A percentile compares a stretch with the other conserved stretches of the same genome.
These are phyloP conservation scores for Thielaviopsis cerberus DNA, from an alignment of 2,329 filamentous ascomycete genomes.

Conservation along the genomic window DNA sequence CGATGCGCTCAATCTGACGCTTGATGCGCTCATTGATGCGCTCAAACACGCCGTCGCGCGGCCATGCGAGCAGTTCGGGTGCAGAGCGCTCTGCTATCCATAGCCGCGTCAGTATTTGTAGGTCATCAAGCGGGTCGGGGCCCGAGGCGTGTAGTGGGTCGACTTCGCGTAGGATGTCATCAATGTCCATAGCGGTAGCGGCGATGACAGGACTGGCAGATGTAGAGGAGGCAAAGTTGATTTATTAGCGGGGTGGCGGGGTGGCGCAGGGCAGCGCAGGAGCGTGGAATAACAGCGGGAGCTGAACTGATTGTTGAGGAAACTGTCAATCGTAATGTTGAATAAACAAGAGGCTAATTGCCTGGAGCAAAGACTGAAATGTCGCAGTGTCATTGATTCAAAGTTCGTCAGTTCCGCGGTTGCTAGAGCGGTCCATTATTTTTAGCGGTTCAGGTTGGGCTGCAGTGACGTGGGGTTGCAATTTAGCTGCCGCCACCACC, in stretches of 20 bases:
- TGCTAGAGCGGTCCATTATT: not conserved
- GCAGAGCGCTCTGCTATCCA: slow-evolving; percentile 87
- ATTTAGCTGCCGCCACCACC: not conserved
- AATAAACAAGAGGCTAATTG: not conserved
- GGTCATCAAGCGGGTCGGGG: slow-evolving; percentile 44
- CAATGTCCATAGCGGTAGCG: slow-evolving; percentile 47
- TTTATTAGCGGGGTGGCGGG: too few species aligned
- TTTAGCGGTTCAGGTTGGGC: not conserved
- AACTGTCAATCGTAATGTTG: not conserved
- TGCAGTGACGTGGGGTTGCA: not conserved
- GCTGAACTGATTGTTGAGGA: not conserved
- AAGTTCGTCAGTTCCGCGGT: not conserved
- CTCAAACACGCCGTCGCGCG: slow-evolving; percentile 56
- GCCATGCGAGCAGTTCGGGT: slow-evolving; percentile 62
- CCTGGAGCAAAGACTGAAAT: not conserved
- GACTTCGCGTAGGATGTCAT: slow-evolving; percentile 60
- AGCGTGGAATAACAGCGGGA: not conserved
- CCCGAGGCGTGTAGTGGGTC: slow-evolving; percentile 40
- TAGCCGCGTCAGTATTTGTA: slow-evolving; percentile 74
- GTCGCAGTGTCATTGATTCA: not conserved
- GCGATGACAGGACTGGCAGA: not conserved
- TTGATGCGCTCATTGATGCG: slow-evolving; percentile 58
- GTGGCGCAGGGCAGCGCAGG: too few species aligned
- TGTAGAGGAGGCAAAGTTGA: not conserved
- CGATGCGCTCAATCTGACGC: slow-evolving; percentile 50